Base-by-base conservation (phyloP, 257 asterid species). In the Nicotiana sylvestris region DNA sequence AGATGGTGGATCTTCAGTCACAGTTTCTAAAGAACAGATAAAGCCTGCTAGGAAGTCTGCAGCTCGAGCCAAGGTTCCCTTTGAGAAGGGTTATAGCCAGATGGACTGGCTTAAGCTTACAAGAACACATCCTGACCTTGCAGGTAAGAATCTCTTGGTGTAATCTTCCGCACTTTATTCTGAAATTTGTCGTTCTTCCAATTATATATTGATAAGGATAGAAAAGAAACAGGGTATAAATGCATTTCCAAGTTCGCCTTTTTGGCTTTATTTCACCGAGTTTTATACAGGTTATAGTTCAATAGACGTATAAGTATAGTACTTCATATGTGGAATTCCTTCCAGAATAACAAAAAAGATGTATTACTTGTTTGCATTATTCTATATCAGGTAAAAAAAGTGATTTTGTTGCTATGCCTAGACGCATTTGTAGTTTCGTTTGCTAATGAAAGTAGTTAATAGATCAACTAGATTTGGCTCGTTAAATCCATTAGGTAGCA, bases 41-140 rank as follows among this genome's bases (percentile, higher is more conserved):
- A 74, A 82, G 76, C 85, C 89, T 76, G 78, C 55, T 10, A 92
- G 77, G 83, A 91, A 90, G 87, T 66, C 94, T 76, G 84, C 58
- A 25, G 85, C 87, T 39, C 86, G 95, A 62, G 85, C 85, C 33
- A 93, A 93, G 88, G 94, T 93, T 87, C 98, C 98, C 56, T 93
- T 86, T 83, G 98, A 93, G 88, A 93, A 90, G 78, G 98, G 97
- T 67, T 92, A 90, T 80, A 92, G 97, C 78, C 98, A 86, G 82
- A 87, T 93, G 94, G 97, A 91, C 85, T 92, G 97, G 97, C 93
- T 93, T 85, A 93, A 85, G 91, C 95, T 93, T 76, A 87, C 95
- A n/a, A 83, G 91, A 77, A 92, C 93, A 6, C 95, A 90, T 84
- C 93, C 97, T 76, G 98, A 93, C 81, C 91, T 93, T 18, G 98